Percentiles rank a stretch among this genome's conserved stretches.
Conservation (phyloP, 2,329 filamentous ascomycete species). For the Beauveria bassiana region DNA sequence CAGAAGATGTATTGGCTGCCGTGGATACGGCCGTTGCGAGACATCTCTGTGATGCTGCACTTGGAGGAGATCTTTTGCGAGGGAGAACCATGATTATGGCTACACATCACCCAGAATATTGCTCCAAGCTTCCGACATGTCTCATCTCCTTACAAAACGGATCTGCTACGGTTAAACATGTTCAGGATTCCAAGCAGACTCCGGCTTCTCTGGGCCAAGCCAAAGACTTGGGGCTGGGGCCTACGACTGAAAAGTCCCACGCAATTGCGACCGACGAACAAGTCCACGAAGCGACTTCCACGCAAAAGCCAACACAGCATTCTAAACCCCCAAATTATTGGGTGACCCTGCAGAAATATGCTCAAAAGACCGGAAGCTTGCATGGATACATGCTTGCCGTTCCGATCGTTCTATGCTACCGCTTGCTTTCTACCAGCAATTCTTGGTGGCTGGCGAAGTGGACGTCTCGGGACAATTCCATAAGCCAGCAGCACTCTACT, state of each 20-base stretch:
- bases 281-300: neutral
- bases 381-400: neutral
- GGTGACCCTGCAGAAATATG: neutral
- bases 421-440: neutral
- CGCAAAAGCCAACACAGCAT: neutral
- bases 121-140: neutral
- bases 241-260: neutral
- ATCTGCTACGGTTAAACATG: neutral
- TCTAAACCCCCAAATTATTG: neutral
- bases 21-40: slow-evolving; percentile 53
- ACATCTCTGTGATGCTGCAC: slow-evolving; percentile 1
- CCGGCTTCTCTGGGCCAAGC: neutral
- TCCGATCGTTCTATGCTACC: neutral
- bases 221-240: neutral
- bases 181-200: neutral
- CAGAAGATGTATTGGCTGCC: slow-evolving; percentile 70
- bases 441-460: slow-evolving; percentile 12
- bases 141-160: slow-evolving; percentile 5
- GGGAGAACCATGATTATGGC: slow-evolving; percentile 14
- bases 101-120: slow-evolving; percentile 13
- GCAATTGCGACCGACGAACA: neutral
- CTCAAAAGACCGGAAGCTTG: neutral
- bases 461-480: neutral
- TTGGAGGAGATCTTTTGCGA: slow-evolving; percentile 2
- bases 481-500: neutral